phyloP scores from a whole-genome alignment of 2,329 filamentous ascomycete genomes.

The Elsinoe perseae region DNA sequence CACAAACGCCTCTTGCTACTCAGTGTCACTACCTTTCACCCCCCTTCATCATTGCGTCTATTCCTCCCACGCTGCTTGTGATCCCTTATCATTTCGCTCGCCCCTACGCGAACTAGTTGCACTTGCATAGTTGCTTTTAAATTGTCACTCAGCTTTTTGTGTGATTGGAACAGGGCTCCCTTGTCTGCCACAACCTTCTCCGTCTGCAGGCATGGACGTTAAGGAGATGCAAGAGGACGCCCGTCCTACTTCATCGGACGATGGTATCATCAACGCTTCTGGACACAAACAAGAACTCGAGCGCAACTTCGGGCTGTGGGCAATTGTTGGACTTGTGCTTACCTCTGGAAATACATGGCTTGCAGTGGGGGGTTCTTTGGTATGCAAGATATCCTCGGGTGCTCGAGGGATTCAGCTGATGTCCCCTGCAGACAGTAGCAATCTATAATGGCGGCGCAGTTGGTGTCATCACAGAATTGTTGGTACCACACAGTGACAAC shows the following conservation, averaged over 20 bases:
- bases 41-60: not conserved
- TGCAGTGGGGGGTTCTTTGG: constrained; percentile 35
- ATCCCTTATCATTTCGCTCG: not conserved
- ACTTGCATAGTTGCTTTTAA: not conserved
- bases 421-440: constrained; percentile 31
- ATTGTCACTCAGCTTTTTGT: not conserved
- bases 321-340: constrained; percentile 37
- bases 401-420: not conserved
- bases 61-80: constrained; percentile 1
- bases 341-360: constrained; percentile 41
- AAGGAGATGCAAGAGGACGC: constrained; percentile 3
- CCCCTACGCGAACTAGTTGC: not conserved
- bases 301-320: constrained; percentile 38
- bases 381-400: not conserved
- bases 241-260: not conserved
- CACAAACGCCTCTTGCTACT: not conserved
- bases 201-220: not conserved
- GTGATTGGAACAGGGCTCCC: not conserved
- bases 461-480: constrained; percentile 53
- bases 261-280: constrained; percentile 32
- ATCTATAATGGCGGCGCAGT: constrained; percentile 56
- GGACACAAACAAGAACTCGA: constrained; percentile 37
- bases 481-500: constrained; percentile 31
- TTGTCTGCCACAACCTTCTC: not conserved
- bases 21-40: not conserved